Conservation (phyloP, 495 filamentous ascomycete genomes). For the Xylaria scruposa region DNA sequence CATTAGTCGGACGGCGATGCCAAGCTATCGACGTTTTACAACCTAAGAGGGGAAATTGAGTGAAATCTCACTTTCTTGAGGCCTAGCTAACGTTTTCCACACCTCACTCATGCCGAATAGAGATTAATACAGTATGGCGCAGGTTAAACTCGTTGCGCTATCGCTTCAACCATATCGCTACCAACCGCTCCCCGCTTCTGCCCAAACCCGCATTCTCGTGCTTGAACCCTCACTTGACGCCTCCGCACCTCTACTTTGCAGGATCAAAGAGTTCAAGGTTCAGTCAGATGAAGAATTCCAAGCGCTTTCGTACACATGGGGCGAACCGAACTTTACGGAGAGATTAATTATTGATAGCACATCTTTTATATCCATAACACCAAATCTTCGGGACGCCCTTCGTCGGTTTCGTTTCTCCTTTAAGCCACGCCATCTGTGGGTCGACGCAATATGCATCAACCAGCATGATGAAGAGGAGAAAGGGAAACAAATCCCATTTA, state of each 20-base stretch:
- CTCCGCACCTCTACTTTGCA: slow-evolving; percentile 2
- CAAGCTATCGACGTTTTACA: too few species aligned
- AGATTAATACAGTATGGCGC: neutral
- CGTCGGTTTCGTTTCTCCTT: neutral
- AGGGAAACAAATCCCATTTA: slow-evolving; percentile 28
- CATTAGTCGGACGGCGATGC: too few species aligned
- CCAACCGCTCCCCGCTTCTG: slow-evolving; percentile 7
- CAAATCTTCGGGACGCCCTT: neutral
- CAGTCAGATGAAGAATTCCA: slow-evolving; percentile 10
- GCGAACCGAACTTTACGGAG: slow-evolving; percentile 9
- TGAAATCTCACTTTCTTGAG: too few species aligned
- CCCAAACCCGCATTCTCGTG: slow-evolving; percentile 2
- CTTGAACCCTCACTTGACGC: neutral
- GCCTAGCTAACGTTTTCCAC: too few species aligned
- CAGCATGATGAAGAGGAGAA: neutral
- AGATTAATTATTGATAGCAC: neutral
- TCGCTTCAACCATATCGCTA: neutral
- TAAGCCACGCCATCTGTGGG: neutral
- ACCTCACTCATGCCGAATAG: neutral
- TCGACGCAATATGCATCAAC: neutral
- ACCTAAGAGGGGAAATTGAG: too few species aligned
- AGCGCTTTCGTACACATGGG: slow-evolving; percentile 30
- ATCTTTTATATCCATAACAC: neutral
- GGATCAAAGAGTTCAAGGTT: neutral
- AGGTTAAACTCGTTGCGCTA: neutral